Evolutionary conservation across 2,329 filamentous ascomycete genomes (phyloP), one percentile per base, ranked within the genome.

Genomic region (Alternaria gansuensis): DNA sequence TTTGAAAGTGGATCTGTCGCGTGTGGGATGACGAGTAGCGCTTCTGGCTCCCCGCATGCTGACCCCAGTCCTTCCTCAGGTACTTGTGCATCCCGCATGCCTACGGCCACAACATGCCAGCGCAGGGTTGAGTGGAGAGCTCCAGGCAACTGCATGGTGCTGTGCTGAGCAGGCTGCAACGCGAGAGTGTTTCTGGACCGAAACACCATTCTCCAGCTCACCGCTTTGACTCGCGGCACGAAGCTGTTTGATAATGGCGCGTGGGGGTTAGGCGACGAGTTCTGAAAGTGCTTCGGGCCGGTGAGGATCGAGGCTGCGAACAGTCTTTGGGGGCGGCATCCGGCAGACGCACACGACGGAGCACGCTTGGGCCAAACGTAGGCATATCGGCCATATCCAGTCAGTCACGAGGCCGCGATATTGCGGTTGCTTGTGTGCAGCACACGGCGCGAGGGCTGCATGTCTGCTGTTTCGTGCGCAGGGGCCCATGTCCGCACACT

Each of bases 161-260:
- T 33, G 21, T 45, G 14, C 28, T 24, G 29, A 45, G 31, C 28
- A 29, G n/a, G 14, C 24, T 39, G 23, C 24, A 21, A 37, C 13
- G 11, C 11, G 23, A n/a, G n/a, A 13, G 23, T 24, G 28, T 14
- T 6, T 26, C 23, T 36, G 34, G n/a, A 17, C 24, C 28, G 9
- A 26, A 24, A 24, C 29, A 36, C 39, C 17, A 24, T 11, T 23
- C 11, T 29, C 10, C 10, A 44, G n/a, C 37, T 50, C 54, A 59
- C 49, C 63, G 62, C 45, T 51, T 50, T 46, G 51, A 55, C 36
- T 51, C 29, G 51, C 13, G 41, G 50, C 3, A 53, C 33, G 55
- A 61, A 63, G 57, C 55, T 53, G 64, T 72, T 73, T 65, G 63
- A 70, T 76, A 76, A 76, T 76, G 65, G 63, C 73, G 74, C 73